Evolutionary conservation across 1,139 yeast genomes (phyloP), one percentile per base, ranked within the genome.

Genomic region (Taiozyma sp.): DNA sequence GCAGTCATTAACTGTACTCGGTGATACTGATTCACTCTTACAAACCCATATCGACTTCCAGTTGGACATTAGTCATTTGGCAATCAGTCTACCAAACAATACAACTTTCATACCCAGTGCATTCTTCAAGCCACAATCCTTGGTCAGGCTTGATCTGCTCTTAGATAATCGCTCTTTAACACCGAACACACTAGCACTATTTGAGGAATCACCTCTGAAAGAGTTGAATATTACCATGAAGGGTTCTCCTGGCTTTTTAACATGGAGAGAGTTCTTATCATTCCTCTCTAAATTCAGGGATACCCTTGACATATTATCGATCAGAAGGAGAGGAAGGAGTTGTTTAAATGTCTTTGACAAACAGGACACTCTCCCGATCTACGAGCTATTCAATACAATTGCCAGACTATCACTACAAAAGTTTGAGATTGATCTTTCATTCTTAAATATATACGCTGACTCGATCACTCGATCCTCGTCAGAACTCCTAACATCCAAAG

Each of bases 141-240:
- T 50, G 5, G 47, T 44, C 9, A 49, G 63, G 43, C 49, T 59
- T 12, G 63, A 59, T 34, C 32, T 59, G 6, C 27, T 57, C 12
- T 23, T 59, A 12, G 55, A 50, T 28, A 42, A 55, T 3, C 49
- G 51, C 32, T 38, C 41, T 7, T 19, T 22, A 38, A n/a, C 24
- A 12, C 14, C 41, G 1, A 27, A 8, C 3, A 12, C 47, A 27
- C 19, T 49, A 2, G 4, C 12, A 9, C 10, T 40, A 7, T 41
- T 54, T 10, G 30, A 41, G 27, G 40, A 40, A 19, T 46, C 14
- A 7, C 29, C 38, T 29, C 28, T 58, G 4, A 40, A 46, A 24
- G 57, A 58, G 38, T 29, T 58, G 19, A 54, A 56, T 22, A 40
- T 58, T 8, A 49, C 51, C 39, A 47, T 45, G 19, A 48, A 39